Evolutionary conservation across 148 eudicot species (phyloP).

Genomic region (Cornus kousa): DNA sequence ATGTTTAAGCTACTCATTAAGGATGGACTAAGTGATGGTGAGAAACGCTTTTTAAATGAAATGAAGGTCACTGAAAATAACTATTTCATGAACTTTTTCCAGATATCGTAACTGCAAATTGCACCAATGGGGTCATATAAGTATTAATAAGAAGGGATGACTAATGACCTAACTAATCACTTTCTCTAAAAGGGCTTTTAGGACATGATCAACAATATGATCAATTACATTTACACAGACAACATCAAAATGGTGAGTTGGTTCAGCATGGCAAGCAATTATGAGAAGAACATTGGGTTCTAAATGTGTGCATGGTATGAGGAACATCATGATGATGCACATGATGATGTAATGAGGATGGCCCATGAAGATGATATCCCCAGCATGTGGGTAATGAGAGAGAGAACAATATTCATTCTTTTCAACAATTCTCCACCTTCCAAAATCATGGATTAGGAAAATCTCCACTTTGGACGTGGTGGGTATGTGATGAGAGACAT

Average conservation of each 20-base stretch:
- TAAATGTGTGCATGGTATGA: slow-evolving; percentile 15
- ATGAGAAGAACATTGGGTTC: background rate
- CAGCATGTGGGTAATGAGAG: slow-evolving; percentile 19
- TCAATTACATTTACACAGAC: background rate
- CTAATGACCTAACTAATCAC: no score
- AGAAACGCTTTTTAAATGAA: no score
- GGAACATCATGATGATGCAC: slow-evolving; percentile 29
- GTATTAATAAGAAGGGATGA: no score
- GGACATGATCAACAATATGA: background rate
- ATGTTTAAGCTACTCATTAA: no score
- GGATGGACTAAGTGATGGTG: no score
- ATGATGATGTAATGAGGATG: slow-evolving; percentile 25
- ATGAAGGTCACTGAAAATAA: no score
- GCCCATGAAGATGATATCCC: slow-evolving; percentile 25
- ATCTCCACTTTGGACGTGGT: slow-evolving; percentile 21
- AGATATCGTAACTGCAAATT: no score
- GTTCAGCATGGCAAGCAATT: background rate
- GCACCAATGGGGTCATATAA: no score
- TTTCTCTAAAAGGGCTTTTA: no score
- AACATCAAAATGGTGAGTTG: background rate
- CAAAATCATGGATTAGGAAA: slow-evolving; percentile 10
- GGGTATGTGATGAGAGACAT: slow-evolving; percentile 5
- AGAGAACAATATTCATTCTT: background rate
- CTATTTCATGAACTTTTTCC: no score
- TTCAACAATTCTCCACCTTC: background rate